Base-by-base conservation (phyloP, 345 rosid genomes). In the Zanthoxylum bungeanum region DNA sequence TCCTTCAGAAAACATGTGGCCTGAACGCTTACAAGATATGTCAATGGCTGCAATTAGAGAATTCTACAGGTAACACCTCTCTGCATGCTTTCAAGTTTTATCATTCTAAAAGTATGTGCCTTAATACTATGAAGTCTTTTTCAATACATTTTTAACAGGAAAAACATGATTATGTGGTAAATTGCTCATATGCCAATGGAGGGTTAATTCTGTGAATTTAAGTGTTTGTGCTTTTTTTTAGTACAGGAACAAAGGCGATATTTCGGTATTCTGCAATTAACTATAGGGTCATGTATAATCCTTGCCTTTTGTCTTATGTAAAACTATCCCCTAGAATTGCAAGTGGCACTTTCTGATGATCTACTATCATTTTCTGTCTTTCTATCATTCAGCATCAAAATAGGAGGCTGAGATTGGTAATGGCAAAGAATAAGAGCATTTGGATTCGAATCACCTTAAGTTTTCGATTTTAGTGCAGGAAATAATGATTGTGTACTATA, bases 1-100 rank as follows among this genome's bases (percentile, higher is more conserved):
- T 66, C 78, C 91, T 46, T 78, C 79, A 9, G 98, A 88, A 64
- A 86, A 76, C 66, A 71, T 66, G 63, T 77, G 61, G 78, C 50
- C 92, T 53, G 98, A 93, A 72, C 82, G 46, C 33, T 76, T 91
- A 46, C 79, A 66, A 3, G 84, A 81, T 17, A 78, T 72, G 96
- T 93, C 93, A 56, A 64, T 89, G 80, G 81, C 81, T 40, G 89
- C 99, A 58, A 93, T 96, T 66, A 91, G 83, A 80, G 99, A 96
- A 83, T 96, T 76, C 81, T 96, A 93, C 80, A 93, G 99, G 99
- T 96, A 87, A 67, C 9, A 1, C 63, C 16, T 59, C 49, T 55
- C 51, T 63, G 22, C 69, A 9, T 53, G 56, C 46, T 34, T 27
- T 42, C n/a, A n/a, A n/a, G n/a, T n/a, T n/a, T n/a, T n/a, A n/a